A percentile compares a stretch with the other conserved stretches of the same genome.
Evolutionary conservation across 1,284 basidiomycete genomes (phyloP).

Genomic region (Cryptococcus depauperatus): DNA sequence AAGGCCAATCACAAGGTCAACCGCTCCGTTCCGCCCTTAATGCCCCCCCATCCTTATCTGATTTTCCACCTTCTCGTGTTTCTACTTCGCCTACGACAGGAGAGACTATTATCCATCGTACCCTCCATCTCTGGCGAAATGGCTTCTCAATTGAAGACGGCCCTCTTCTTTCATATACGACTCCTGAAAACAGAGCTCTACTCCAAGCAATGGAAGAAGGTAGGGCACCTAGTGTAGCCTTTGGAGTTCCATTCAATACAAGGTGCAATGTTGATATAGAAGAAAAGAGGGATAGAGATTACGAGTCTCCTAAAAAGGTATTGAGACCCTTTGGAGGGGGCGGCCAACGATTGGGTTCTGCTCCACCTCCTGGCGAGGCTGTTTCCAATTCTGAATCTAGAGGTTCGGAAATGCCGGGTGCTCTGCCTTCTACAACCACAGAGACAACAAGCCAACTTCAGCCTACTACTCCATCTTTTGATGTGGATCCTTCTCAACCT

Average conservation of each 20-base stretch:
- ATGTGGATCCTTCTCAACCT: constrained; percentile 71
- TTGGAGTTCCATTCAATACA: constrained; percentile 72
- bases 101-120: constrained; percentile 59
- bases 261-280: constrained; percentile 77
- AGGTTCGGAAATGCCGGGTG: constrained; percentile 52
- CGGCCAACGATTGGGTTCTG: constrained; percentile 75
- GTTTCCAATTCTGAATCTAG: constrained; percentile 25
- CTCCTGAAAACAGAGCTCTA: constrained; percentile 65
- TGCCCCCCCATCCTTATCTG: neutral
- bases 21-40: constrained; percentile 55
- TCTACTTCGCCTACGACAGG: constrained; percentile 45
- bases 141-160: constrained; percentile 93
- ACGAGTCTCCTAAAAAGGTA: constrained; percentile 49
- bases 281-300: constrained; percentile 67
- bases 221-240: constrained; percentile 66
- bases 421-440: constrained; percentile 42
- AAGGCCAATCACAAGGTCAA: constrained; percentile 61
- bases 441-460: constrained; percentile 22
- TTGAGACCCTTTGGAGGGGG: constrained; percentile 59
- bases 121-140: constrained; percentile 87
- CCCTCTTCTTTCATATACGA: constrained; percentile 72
- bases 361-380: constrained; percentile 49
- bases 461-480: constrained; percentile 52
- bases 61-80: neutral
- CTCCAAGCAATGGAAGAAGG: constrained; percentile 74